These are phyloP conservation scores for Phaeolepiota aurea DNA, from an alignment of 768 basidiomycete species.

Conservation along the genomic window DNA sequence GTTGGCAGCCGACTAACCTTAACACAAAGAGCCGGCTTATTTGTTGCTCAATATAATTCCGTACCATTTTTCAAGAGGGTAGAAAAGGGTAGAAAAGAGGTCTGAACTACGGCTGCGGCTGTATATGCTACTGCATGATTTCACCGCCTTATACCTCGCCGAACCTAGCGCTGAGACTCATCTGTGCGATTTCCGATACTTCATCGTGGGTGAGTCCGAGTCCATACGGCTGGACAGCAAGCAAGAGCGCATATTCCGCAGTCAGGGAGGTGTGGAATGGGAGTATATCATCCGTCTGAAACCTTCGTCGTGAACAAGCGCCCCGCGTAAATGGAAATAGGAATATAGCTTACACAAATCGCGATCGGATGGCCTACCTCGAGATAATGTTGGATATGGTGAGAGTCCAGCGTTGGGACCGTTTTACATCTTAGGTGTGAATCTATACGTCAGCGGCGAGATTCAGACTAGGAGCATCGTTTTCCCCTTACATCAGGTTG, in stretches of 20 bases:
- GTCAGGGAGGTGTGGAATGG: constrained; percentile 68
- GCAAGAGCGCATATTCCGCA: constrained; percentile 72
- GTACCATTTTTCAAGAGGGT: too few species aligned
- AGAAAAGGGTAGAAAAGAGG: neutral
- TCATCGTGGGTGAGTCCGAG: constrained; percentile 57
- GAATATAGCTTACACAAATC: constrained; percentile 54
- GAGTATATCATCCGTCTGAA: constrained; percentile 75
- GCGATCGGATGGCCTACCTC: constrained; percentile 56
- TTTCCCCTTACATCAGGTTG: constrained; percentile 55
- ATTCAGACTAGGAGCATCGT: neutral
- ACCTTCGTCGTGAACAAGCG: constrained; percentile 5
- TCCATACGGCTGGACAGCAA: constrained; percentile 65
- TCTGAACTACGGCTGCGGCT: neutral
- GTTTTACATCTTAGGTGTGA: constrained; percentile 52
- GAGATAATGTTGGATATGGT: constrained; percentile 68
- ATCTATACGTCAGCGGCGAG: neutral
- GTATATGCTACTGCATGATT: too few species aligned
- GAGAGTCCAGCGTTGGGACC: constrained; percentile 51
- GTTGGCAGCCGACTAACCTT: too few species aligned
- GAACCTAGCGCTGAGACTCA: constrained; percentile 48
- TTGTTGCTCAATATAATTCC: too few species aligned
- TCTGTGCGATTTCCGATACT: constrained; percentile 45
- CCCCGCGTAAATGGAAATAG: constrained; percentile 1
- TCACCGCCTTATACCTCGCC: too few species aligned
- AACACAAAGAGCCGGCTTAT: too few species aligned